These are phyloP conservation scores for Pontederia paniculata DNA, from an alignment of 176 grass and related monocot species.

Conservation along the genomic window DNA sequence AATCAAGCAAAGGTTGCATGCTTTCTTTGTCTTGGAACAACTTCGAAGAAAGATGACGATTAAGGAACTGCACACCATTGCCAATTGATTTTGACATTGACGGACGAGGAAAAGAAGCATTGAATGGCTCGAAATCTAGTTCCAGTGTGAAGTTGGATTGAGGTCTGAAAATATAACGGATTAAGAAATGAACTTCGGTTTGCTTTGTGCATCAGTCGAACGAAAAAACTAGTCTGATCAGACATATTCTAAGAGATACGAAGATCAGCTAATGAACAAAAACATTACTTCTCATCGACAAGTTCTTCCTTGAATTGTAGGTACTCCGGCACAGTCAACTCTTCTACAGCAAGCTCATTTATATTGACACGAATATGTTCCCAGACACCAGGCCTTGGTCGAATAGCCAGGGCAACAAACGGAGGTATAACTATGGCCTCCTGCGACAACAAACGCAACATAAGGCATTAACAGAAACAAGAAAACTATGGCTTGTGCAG, in stretches of 20 bases:
- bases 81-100: slow-evolving; percentile 16
- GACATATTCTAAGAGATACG: neutral
- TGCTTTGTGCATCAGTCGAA: too few relatives aligned
- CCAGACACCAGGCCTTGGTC: slow-evolving; percentile 96
- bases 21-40: slow-evolving; percentile 18
- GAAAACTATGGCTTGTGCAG: neutral
- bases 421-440: slow-evolving; percentile 86
- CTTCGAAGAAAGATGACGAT: slow-evolving; percentile 16
- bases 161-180: neutral
- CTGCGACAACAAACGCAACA: slow-evolving; percentile 13
- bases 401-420: slow-evolving; percentile 85
- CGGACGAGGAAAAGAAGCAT: slow-evolving; percentile 17
- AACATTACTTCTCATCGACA: slow-evolving; percentile 60
- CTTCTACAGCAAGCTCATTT: slow-evolving; percentile 72
- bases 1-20: slow-evolving; percentile 15
- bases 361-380: slow-evolving; percentile 94
- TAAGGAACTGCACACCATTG: slow-evolving; percentile 13
- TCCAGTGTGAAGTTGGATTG: neutral
- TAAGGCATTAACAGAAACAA: neutral
- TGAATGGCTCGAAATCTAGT: slow-evolving; percentile 17
- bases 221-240: too few relatives aligned
- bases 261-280: slow-evolving; percentile 10
- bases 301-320: slow-evolving; percentile 92
- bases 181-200: neutral
- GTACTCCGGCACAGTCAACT: slow-evolving; percentile 82